Conservation (phyloP, 1,284 basidiomycete species). For the Apiotrichum porosum region DNA sequence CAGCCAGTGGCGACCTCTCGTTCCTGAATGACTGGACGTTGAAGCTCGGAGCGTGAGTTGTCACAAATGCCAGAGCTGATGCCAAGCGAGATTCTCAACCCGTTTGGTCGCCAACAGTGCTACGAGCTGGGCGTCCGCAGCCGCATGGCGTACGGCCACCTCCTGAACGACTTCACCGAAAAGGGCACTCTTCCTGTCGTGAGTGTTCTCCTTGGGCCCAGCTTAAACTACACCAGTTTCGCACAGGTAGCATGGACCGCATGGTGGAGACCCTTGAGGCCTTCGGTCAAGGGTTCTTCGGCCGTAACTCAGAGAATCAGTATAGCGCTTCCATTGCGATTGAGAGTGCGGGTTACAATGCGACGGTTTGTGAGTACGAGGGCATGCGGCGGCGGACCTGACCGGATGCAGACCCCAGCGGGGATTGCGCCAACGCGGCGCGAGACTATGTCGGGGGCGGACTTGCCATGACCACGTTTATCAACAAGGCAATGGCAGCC, state of each 20-base stretch:
- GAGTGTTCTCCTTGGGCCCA: too few species aligned
- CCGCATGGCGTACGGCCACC: slow-evolving; percentile 65
- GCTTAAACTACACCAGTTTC: too few species aligned
- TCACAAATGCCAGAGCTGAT: too few species aligned
- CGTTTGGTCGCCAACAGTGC: slow-evolving; percentile 49
- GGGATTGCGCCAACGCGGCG: too few species aligned
- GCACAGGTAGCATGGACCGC: slow-evolving; percentile 71
- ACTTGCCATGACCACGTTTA: slow-evolving; percentile 57
- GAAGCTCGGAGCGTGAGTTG: slow-evolving; percentile 50
- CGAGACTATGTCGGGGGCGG: too few species aligned
- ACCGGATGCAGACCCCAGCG: too few species aligned
- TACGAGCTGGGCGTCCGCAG: slow-evolving; percentile 43
- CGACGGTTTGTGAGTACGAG: too few species aligned
- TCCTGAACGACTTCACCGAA: slow-evolving; percentile 71
- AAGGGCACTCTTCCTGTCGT: slow-evolving; percentile 25
- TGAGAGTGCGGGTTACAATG: slow-evolving; percentile 57
- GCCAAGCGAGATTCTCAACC: slow-evolving; percentile 50
- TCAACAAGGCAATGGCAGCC: slow-evolving; percentile 51
- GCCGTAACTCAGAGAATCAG: slow-evolving; percentile 68
- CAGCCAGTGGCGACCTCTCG: slow-evolving; percentile 40
- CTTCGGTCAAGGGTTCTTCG: slow-evolving; percentile 83
- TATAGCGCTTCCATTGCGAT: slow-evolving; percentile 58
- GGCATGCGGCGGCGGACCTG: slow-evolving; percentile 17
- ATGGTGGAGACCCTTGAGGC: slow-evolving; percentile 78
- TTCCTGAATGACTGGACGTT: slow-evolving; percentile 52